Evolutionary conservation across 2,329 filamentous ascomycete genomes (phyloP), one percentile per base, ranked within the genome.

Genomic region (Sclerotinia borealis): DNA sequence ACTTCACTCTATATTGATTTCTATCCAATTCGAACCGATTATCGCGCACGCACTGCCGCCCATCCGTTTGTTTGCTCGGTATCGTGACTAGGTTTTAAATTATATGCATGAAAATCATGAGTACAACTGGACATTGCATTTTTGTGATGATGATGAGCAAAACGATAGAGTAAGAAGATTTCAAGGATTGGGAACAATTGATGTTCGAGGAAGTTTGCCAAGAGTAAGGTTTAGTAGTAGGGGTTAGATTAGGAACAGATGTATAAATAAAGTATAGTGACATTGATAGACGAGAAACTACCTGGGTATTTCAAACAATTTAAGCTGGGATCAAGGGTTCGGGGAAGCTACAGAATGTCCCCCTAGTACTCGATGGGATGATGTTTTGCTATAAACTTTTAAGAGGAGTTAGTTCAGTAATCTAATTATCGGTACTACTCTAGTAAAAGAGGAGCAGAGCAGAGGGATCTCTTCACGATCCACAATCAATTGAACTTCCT

Each of bases 51-150:
- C 22, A 34, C 19, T n/a, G n/a, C 52, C 52, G 52, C 11, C 52
- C 29, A 7, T 56, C 52, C 39, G 52, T 56, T 45, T 45, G 52
- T 45, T 56, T 56, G 27, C 45, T 56, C 39, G 54, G 39, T 45
- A 45, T 56, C 27, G 39, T 56, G 52, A 56, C 52, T 34, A 25
- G 52, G 52, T 34, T 45, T 11, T 45, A 25, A 22, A 45, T 45
- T 56, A 25, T 17, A 10, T 56, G 37, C 37, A 56, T 56, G 29
- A 56, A 56, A 15, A 34, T 6, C 29, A 45, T 56, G 13, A 34
- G 19, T 17, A 45, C n/a, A n/a, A n/a, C 13, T 43, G 39, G 17
- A 34, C 52, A 56, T 56, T 43, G 39, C 52, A 45, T 31, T 56
- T 43, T 27, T n/a, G n/a, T n/a, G n/a, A 27, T 34, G 37, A 22